A percentile compares a stretch with the other conserved stretches of the same genome.
Conservation (phyloP, 2,329 filamentous ascomycete genomes). For the Ascochyta pisi region DNA sequence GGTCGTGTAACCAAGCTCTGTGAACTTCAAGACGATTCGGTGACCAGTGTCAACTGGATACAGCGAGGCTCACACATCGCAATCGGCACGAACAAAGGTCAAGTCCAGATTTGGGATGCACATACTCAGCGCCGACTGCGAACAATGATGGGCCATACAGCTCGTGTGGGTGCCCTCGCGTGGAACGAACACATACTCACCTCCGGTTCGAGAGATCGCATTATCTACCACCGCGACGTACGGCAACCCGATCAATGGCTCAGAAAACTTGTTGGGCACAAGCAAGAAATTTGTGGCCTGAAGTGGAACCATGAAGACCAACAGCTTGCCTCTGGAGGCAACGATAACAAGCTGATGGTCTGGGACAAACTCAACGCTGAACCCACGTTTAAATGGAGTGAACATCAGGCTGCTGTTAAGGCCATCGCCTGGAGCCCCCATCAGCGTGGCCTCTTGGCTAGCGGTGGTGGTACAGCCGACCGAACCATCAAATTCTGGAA, state of each 20-base stretch:
- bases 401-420: constrained; percentile 95
- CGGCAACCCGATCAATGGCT: constrained; percentile 90
- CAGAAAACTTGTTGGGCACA: constrained; percentile 87
- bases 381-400: constrained; percentile 90
- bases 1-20: constrained; percentile 94
- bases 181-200: constrained; percentile 99
- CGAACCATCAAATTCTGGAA: constrained; percentile 98
- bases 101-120: constrained; percentile 98
- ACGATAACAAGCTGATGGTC: constrained; percentile 98
- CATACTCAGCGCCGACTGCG: constrained; percentile 82
- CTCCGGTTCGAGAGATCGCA: constrained; percentile 89
- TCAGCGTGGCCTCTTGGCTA: constrained; percentile 91
- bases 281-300: constrained; percentile 95
- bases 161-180: constrained; percentile 88
- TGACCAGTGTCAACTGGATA: constrained; percentile 98
- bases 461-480: constrained; percentile 93
- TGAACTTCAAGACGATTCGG: constrained; percentile 88
- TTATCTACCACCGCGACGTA: constrained; percentile 96
- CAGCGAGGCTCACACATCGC: constrained; percentile 95
- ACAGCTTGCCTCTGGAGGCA: constrained; percentile 92
- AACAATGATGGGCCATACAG: constrained; percentile 97
- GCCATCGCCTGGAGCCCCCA: constrained; percentile 98
- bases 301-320: constrained; percentile 98
- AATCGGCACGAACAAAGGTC: constrained; percentile 91
- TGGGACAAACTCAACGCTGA: constrained; percentile 97